Conservation (phyloP, 768 basidiomycete species). For the Galerina marginata region DNA sequence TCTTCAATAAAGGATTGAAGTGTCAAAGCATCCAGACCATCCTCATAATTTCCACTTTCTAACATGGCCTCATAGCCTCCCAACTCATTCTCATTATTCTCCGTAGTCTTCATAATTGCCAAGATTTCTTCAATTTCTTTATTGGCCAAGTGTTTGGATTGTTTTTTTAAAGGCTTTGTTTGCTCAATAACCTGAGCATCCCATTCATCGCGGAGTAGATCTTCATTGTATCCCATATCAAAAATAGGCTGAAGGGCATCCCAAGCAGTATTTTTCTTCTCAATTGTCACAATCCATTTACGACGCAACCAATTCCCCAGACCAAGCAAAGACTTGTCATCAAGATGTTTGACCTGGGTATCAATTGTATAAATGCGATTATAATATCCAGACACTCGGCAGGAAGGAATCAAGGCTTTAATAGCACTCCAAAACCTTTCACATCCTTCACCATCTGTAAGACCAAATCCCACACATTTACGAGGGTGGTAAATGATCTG, state of each 20-base stretch:
- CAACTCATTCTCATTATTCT: no score
- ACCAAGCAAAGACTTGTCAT: slow-evolving; percentile 4
- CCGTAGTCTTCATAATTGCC: not conserved
- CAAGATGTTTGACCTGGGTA: slow-evolving; percentile 13
- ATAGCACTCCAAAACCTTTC: not conserved
- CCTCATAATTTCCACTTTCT: no score
- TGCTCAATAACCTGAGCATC: not conserved
- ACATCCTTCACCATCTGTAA: not conserved
- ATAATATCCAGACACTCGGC: slow-evolving; percentile 8
- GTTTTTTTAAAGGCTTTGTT: not conserved
- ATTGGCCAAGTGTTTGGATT: not conserved
- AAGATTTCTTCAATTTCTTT: not conserved
- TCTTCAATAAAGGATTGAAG: not conserved
- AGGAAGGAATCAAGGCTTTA: slow-evolving; percentile 2
- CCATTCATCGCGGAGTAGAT: not conserved
- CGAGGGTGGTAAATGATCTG: slow-evolving; percentile 40
- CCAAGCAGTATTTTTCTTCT: not conserved
- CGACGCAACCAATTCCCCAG: slow-evolving; percentile 4
- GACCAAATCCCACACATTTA: not conserved
- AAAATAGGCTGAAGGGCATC: not conserved
- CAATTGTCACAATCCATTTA: not conserved
- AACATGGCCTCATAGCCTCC: no score
- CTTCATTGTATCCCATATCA: not conserved
- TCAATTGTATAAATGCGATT: slow-evolving; percentile 16
- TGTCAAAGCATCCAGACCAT: no score